Evolutionary conservation across 768 basidiomycete species (phyloP).

Genomic region (Russula earlei): DNA sequence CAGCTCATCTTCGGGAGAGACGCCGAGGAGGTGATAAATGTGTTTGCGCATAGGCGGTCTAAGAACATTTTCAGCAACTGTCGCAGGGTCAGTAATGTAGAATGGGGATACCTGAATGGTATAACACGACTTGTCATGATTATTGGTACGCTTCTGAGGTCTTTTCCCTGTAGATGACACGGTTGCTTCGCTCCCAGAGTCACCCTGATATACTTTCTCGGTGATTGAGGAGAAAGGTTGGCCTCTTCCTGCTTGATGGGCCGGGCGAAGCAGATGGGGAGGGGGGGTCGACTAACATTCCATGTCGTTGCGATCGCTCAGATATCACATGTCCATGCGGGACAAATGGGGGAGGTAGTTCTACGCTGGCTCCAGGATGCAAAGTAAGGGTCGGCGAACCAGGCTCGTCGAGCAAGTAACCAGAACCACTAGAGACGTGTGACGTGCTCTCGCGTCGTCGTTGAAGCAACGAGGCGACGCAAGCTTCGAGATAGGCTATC

Average conservation of each 20-base stretch:
- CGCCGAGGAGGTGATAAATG: conserved; percentile 47
- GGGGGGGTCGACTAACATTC: conserved; percentile 25
- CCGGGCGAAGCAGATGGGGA: conserved; percentile 28
- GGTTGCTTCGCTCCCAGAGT: conserved; percentile 32
- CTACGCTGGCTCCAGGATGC: not conserved
- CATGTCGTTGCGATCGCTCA: not conserved
- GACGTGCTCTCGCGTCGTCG: not conserved
- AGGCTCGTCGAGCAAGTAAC: not conserved
- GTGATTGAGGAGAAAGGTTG: not conserved
- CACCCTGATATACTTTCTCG: conserved; percentile 14
- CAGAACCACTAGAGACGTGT: not conserved
- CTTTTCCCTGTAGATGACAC: conserved; percentile 24
- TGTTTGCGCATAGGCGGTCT: conserved; percentile 70
- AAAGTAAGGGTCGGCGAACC: not conserved
- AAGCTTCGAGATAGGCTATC: conserved; percentile 37
- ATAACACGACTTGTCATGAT: conserved; percentile 55
- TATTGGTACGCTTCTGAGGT: conserved; percentile 40
- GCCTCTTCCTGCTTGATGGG: conserved; percentile 25
- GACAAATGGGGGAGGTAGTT: not conserved
- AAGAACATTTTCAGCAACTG: not conserved
- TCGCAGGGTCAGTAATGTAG: conserved; percentile 11
- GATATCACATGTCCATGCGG: not conserved
- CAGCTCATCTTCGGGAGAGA: conserved; percentile 46
- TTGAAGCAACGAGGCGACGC: conserved; percentile 23
- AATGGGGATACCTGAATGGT: conserved; percentile 48